Evolutionary conservation across 129 eudicot genomes (phyloP).

Genomic region (Smallanthus sonchifolius): DNA sequence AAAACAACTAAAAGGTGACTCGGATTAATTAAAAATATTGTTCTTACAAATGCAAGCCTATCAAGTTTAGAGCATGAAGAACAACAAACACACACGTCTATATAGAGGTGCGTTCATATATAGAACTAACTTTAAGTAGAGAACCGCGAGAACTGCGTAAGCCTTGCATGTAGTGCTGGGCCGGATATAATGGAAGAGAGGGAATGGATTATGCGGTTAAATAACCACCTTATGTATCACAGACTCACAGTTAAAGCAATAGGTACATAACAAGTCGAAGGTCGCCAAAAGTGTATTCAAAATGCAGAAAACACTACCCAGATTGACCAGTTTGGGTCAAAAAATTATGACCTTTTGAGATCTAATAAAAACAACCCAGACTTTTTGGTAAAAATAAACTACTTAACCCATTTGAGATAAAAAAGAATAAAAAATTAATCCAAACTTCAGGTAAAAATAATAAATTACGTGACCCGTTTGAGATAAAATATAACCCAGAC

Average conservation of each 20-base stretch:
- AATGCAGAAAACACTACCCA: neutral
- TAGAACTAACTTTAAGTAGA: no score
- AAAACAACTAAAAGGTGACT: neutral
- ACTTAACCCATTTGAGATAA: no score
- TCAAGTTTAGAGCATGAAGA: neutral
- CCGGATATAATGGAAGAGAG: no score
- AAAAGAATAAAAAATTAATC: no score
- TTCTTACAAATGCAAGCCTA: neutral
- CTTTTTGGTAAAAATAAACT: no score
- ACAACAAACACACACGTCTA: neutral
- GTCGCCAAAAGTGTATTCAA: neutral
- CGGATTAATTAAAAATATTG: no score
- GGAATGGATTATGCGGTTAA: no score
- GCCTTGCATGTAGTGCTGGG: no score
- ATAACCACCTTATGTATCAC: no score
- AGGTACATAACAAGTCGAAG: neutral
- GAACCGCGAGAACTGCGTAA: no score
- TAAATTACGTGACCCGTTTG: neutral
- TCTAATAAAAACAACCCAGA: neutral
- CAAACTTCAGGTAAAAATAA: no score
- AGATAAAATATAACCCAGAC: neutral
- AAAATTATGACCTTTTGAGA: neutral
- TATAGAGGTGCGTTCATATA: neutral
- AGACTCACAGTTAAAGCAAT: no score
- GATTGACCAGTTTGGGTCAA: neutral